Percentiles rank a stretch among this genome's conserved stretches.
These are phyloP conservation scores for Boletellus sp. DNA, from an alignment of 768 basidiomycete genomes.

Conservation along the genomic window DNA sequence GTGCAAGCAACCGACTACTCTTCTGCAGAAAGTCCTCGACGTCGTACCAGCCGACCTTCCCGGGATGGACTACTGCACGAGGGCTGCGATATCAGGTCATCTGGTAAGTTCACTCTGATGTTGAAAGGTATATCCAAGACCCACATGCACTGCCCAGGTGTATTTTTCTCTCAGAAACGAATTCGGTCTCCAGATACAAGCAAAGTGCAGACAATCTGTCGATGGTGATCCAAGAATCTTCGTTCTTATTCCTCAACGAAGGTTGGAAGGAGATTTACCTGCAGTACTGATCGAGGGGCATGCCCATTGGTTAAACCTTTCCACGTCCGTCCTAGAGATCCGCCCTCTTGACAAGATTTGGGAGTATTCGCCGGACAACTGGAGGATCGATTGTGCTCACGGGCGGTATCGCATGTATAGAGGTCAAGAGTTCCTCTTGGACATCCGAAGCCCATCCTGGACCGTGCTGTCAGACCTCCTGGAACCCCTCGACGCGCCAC, in stretches of 20 bases:
- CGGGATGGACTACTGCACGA: slow-evolving; percentile 23
- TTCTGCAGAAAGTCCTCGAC: slow-evolving; percentile 9
- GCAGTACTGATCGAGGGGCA: slow-evolving; percentile 15
- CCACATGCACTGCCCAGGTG: neutral
- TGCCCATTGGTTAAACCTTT: slow-evolving; percentile 30
- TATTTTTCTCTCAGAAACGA: slow-evolving; percentile 8
- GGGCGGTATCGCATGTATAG: slow-evolving; percentile 1
- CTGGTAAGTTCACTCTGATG: slow-evolving; percentile 6
- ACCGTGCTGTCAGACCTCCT: slow-evolving; percentile 22
- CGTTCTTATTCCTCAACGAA: slow-evolving; percentile 22
- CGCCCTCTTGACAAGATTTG: slow-evolving; percentile 23
- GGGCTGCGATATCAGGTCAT: slow-evolving; percentile 14
- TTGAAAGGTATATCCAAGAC: too few relatives aligned
- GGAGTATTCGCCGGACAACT: slow-evolving; percentile 23
- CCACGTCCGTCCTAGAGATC: slow-evolving; percentile 23
- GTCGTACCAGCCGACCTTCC: slow-evolving; percentile 19
- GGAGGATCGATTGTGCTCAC: slow-evolving; percentile 16
- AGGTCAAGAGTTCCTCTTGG: slow-evolving; percentile 16
- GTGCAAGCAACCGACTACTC: neutral
- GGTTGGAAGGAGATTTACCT: slow-evolving; percentile 25
- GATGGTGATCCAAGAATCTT: slow-evolving; percentile 1
- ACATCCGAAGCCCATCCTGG: slow-evolving; percentile 26
- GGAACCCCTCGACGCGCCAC: slow-evolving; percentile 17
- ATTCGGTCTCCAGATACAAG: slow-evolving; percentile 8
- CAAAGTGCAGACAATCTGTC: neutral